Evolutionary conservation across 345 rosid genomes (phyloP).

Genomic region (Lenwebbia sp.): DNA sequence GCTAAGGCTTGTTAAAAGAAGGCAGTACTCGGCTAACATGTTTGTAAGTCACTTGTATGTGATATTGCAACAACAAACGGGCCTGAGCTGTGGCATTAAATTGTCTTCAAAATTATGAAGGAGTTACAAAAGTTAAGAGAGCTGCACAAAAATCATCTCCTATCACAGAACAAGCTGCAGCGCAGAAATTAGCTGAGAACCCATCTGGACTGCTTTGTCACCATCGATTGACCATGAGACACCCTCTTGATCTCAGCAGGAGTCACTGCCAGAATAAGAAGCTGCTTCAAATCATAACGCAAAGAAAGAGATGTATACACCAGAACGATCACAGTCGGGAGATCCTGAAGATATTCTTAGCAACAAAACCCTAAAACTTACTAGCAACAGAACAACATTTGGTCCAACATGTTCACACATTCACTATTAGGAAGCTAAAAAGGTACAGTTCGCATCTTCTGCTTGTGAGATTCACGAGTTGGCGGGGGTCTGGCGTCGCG

Average conservation of each 20-base stretch:
- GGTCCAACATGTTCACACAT: neutral
- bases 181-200: no score
- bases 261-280: neutral
- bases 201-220: neutral
- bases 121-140: no score
- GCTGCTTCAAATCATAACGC: neutral
- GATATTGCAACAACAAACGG: no score
- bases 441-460: no score
- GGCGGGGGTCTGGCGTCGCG: neutral
- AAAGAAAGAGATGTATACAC: neutral
- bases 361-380: neutral
- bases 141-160: no score
- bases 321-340: neutral
- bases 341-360: neutral
- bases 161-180: no score
- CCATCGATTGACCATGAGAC: neutral
- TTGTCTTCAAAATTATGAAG: no score
- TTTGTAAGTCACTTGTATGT: no score
- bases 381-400: neutral
- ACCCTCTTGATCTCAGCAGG: neutral
- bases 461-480: no score
- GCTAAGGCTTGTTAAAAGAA: no score
- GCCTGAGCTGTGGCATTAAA: no score
- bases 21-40: no score
- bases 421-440: neutral